phyloP scores from a whole-genome alignment of 495 filamentous ascomycete species.

The Lasiosphaeriaceae sp. region DNA sequence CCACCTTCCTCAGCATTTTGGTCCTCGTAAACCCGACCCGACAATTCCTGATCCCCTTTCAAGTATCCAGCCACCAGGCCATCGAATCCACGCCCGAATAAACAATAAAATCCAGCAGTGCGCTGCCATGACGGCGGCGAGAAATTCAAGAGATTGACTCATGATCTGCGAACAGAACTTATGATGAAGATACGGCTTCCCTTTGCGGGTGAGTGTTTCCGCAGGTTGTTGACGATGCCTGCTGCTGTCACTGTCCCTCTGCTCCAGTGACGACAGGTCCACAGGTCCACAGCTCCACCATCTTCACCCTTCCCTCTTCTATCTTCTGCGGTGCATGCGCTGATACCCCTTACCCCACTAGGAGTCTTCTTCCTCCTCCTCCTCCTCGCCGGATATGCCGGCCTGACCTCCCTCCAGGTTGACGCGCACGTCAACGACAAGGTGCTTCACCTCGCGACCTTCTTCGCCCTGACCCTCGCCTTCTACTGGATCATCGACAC shows the following conservation, averaged over 20 bases:
- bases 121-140: background rate
- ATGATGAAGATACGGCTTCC: conserved; percentile 68
- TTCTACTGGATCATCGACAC: conserved; percentile 99
- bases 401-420: conserved; percentile 60
- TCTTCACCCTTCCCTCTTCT: background rate
- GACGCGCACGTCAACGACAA: conserved; percentile 70
- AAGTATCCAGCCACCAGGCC: no score
- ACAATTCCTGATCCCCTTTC: no score
- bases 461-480: conserved; percentile 78
- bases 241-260: background rate
- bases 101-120: background rate
- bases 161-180: background rate
- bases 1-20: no score
- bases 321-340: no score
- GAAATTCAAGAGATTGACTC: background rate
- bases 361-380: conserved; percentile 75
- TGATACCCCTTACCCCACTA: conserved; percentile 27
- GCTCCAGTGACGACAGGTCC: background rate
- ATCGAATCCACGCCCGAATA: background rate
- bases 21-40: no score
- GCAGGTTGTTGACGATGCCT: background rate
- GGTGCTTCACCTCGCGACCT: conserved; percentile 79
- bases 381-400: conserved; percentile 72
- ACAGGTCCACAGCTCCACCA: background rate
- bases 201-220: conserved; percentile 59